These are phyloP conservation scores for Emericellopsis cladophorae DNA, from an alignment of 2,329 filamentous ascomycete species.

Conservation along the genomic window DNA sequence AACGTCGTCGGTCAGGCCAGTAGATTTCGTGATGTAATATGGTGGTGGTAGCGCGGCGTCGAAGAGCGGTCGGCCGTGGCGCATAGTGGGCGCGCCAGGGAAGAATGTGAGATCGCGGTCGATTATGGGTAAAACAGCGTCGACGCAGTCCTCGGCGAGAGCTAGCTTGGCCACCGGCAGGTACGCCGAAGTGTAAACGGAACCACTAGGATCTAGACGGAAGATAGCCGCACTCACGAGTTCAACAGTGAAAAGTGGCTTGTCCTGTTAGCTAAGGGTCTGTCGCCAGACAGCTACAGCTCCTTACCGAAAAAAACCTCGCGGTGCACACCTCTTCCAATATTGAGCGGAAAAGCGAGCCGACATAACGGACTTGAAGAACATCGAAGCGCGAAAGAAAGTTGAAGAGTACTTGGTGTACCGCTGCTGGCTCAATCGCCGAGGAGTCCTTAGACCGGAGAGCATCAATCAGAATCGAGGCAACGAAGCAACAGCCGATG, in stretches of 20 bases:
- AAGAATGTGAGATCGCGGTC: slow-evolving; percentile 55
- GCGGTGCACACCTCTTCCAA: slow-evolving; percentile 26
- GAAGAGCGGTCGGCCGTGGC: slow-evolving; percentile 19
- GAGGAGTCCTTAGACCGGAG: slow-evolving; percentile 10
- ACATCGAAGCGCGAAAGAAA: slow-evolving; percentile 37
- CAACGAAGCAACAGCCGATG: slow-evolving; percentile 35
- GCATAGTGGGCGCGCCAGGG: slow-evolving; percentile 5
- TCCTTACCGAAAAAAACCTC: slow-evolving; percentile 26
- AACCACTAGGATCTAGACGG: slow-evolving; percentile 52
- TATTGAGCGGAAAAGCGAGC: slow-evolving; percentile 26
- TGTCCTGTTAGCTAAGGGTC: slow-evolving; percentile 12
- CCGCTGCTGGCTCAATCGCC: slow-evolving; percentile 13
- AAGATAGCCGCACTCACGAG: slow-evolving; percentile 41
- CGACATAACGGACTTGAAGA: slow-evolving; percentile 38
- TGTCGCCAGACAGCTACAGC: neutral
- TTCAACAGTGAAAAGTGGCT: slow-evolving; percentile 31
- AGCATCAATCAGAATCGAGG: slow-evolving; percentile 22
- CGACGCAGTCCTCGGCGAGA: slow-evolving; percentile 38
- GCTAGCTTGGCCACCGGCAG: slow-evolving; percentile 45
- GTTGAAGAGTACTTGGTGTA: slow-evolving; percentile 27
- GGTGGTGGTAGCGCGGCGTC: slow-evolving; percentile 30
- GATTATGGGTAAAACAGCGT: slow-evolving; percentile 45
- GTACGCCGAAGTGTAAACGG: slow-evolving; percentile 54
- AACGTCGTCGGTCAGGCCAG: slow-evolving; percentile 43
- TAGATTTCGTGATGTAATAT: slow-evolving; percentile 46